Evolutionary conservation across 2,329 filamentous ascomycete species (phyloP).

Genomic region (Alternaria atra): DNA sequence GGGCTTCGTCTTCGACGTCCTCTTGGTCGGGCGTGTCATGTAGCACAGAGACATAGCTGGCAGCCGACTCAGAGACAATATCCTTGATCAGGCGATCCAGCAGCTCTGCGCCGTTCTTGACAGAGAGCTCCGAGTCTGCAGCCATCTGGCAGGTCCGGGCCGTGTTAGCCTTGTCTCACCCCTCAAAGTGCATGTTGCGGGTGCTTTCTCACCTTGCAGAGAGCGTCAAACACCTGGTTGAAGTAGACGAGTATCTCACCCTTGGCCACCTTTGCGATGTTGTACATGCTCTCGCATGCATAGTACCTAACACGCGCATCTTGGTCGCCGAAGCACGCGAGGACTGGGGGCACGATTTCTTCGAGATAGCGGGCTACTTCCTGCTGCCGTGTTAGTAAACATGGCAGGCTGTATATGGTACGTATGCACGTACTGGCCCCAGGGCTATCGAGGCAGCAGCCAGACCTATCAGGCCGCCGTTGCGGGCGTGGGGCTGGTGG

Average conservation of each 20-base stretch:
- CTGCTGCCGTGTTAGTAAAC: slow-evolving; percentile 57
- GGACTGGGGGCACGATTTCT: slow-evolving; percentile 92
- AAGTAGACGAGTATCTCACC: slow-evolving; percentile 97
- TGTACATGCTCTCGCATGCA: slow-evolving; percentile 99
- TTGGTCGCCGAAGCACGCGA: slow-evolving; percentile 97
- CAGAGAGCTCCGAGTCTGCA: slow-evolving; percentile 93
- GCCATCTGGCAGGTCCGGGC: slow-evolving; percentile 70
- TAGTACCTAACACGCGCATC: slow-evolving; percentile 98
- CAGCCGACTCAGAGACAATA: slow-evolving; percentile 92
- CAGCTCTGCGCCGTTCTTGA: slow-evolving; percentile 97
- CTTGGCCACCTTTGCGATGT: slow-evolving; percentile 98
- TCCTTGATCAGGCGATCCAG: slow-evolving; percentile 95
- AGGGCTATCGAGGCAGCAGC: slow-evolving; percentile 95
- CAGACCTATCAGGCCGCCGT: slow-evolving; percentile 93
- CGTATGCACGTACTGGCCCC: slow-evolving; percentile 74
- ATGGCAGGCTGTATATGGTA: background rate
- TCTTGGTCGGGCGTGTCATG: slow-evolving; percentile 67
- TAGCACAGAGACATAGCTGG: slow-evolving; percentile 91
- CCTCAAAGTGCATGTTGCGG: background rate
- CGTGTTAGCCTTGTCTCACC: slow-evolving; percentile 28
- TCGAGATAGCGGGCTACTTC: slow-evolving; percentile 91
- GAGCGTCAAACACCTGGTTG: slow-evolving; percentile 96
- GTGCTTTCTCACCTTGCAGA: slow-evolving; percentile 78
- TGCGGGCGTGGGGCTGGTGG: slow-evolving; percentile 93
- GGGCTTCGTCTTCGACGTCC: slow-evolving; percentile 28